phyloP scores from a whole-genome alignment of 352 stramenopile species.

The Globisporangium ultimum region DNA sequence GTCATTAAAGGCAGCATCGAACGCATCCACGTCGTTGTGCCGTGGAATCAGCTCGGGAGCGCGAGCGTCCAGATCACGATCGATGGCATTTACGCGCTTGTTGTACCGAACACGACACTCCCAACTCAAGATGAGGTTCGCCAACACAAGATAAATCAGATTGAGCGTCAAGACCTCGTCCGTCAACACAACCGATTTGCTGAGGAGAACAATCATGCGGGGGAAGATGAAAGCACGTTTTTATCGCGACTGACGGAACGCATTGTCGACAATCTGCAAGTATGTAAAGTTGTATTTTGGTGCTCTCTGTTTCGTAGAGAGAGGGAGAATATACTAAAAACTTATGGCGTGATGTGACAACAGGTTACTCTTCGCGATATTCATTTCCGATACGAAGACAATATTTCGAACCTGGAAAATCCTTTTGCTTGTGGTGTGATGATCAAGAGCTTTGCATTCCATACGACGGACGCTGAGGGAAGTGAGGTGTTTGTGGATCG shows the following conservation, averaged over 20 bases:
- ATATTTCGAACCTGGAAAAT: conserved; percentile 45
- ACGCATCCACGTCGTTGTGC: conserved; percentile 74
- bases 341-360: not conserved
- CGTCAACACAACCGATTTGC: conserved; percentile 69
- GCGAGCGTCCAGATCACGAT: conserved; percentile 74
- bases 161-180: conserved; percentile 68
- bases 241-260: conserved; percentile 67
- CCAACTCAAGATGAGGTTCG: conserved; percentile 46
- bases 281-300: not conserved
- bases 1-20: conserved; percentile 55
- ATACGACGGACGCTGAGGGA: conserved; percentile 70
- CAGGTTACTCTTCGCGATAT: conserved; percentile 63
- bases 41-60: conserved; percentile 82
- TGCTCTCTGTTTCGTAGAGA: not conserved
- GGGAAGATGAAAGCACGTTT: conserved; percentile 77
- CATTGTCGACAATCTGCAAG: conserved; percentile 78
- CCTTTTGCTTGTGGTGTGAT: conserved; percentile 77
- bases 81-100: conserved; percentile 68
- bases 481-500: conserved; percentile 70
- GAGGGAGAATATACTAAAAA: not conserved
- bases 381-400: conserved; percentile 79
- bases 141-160: conserved; percentile 50
- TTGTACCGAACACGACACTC: conserved; percentile 56
- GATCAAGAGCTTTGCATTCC: conserved; percentile 60
- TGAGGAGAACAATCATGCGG: conserved; percentile 25